These are phyloP conservation scores for Tylopilus plumbeoviolaceoides DNA, from an alignment of 768 basidiomycete genomes.

Conservation along the genomic window DNA sequence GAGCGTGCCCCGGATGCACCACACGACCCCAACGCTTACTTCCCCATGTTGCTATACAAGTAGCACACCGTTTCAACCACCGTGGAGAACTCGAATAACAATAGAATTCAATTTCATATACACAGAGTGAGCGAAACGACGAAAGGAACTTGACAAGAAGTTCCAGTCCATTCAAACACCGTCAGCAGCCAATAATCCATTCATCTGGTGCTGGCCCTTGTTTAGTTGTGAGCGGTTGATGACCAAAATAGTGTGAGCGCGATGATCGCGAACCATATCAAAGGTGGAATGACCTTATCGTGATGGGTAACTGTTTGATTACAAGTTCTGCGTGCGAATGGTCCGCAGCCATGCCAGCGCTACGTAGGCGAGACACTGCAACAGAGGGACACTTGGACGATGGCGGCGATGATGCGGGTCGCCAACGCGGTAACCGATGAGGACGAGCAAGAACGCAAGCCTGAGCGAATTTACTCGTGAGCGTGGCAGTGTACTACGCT, in stretches of 20 bases:
- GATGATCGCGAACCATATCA: background rate
- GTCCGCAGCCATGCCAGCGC: background rate
- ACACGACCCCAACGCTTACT: slow-evolving; percentile 77
- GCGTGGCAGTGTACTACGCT: background rate
- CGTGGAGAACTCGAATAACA: background rate
- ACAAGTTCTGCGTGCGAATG: background rate
- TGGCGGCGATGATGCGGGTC: background rate
- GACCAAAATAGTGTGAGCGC: background rate
- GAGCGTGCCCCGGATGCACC: slow-evolving; percentile 72
- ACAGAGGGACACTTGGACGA: background rate
- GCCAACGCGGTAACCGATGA: background rate
- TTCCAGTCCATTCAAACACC: background rate
- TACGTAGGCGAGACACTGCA: background rate
- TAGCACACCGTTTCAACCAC: slow-evolving; percentile 15
- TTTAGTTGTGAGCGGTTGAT: background rate
- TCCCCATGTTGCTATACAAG: slow-evolving; percentile 73
- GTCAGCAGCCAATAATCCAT: background rate
- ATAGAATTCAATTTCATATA: slow-evolving; percentile 30
- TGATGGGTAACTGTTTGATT: background rate
- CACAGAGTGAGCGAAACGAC: background rate
- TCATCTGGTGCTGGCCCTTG: background rate
- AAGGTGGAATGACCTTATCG: too few species aligned
- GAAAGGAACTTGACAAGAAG: background rate
- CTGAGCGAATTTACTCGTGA: too few species aligned
- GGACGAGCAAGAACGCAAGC: background rate